A percentile compares a stretch with the other conserved stretches of the same genome.
These are phyloP conservation scores for Crithidia bombi DNA, from an alignment of 208 protist species.

Conservation along the genomic window DNA sequence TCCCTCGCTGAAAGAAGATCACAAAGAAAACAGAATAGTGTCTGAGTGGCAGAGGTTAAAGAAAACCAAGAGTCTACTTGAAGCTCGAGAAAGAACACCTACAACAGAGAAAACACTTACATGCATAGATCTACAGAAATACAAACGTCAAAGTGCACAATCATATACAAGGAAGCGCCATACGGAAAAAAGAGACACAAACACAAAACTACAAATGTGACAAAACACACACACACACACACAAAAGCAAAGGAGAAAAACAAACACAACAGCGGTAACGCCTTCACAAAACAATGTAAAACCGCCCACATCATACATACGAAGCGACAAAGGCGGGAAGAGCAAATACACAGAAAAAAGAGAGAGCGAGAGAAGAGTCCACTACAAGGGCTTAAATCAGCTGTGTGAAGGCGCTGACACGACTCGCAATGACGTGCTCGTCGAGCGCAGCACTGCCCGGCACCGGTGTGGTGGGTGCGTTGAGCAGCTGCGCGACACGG, in stretches of 20 bases:
- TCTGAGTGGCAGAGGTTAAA: too few species aligned
- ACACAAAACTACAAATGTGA: background rate
- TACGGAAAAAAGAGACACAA: too few species aligned
- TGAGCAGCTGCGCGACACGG: conserved; percentile 9
- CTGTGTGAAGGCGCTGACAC: conserved; percentile 1
- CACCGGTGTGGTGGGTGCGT: conserved; percentile 10
- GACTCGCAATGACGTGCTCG: background rate
- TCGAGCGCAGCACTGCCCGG: background rate
- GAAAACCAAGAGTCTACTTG: too few species aligned
- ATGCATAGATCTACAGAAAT: too few species aligned
- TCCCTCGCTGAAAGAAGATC: too few species aligned
- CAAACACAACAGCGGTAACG: background rate
- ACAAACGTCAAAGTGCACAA: too few species aligned
- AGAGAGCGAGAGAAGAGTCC: conserved; percentile 2
- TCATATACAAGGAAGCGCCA: too few species aligned
- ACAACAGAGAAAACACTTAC: too few species aligned
- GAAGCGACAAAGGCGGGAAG: conserved; percentile 3
- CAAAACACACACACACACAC: background rate
- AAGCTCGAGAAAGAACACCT: too few species aligned
- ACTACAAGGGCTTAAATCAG: background rate
- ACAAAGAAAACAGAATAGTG: too few species aligned
- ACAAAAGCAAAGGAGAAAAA: background rate
- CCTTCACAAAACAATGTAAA: too few species aligned
- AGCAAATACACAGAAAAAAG: conserved; percentile 18
- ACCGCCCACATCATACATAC: too few species aligned